Evolutionary conservation across 2,329 filamentous ascomycete species (phyloP), one percentile per base, ranked within the genome.

Genomic region (Calcarisporium arbuscula): DNA sequence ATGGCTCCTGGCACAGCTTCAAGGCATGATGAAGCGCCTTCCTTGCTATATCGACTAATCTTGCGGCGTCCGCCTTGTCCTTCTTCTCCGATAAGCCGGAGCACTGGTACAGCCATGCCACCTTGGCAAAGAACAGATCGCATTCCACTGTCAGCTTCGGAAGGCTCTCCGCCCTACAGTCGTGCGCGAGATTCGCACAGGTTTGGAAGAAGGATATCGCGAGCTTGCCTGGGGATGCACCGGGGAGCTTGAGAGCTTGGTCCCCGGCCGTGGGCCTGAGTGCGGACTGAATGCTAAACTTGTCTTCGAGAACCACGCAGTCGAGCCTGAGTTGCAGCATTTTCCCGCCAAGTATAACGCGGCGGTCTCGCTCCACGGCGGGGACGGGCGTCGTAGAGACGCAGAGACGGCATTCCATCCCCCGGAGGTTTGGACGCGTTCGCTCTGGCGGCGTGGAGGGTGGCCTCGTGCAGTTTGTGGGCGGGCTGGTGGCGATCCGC

Each of bases 61-160:
- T 27, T n/a, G 9, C 21, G 3, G 22, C 22, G 16, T 19, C 31
- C 19, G 0, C 63, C 70, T 45, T 79, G 70, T 0, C 64, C 58
- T 39, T 70, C 52, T n/a, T 70, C 63, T 4, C 62, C 54, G 1
- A 60, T 50, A 19, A 64, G 56, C 5, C 50, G 0, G 59, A 51
- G 2, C 25, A 33, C 2, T 28, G 34, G 0, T 72, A 69, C 0
- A 49, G 45, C 0, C 57, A 22, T n/a, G 67, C 59, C 8, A 77
- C 49, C 0, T 27, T 30, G 2, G 53, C 32, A 40, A 69, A 72
- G 8, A n/a, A n/a, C n/a, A n/a, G n/a, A n/a, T n/a, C n/a, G n/a
- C n/a, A n/a, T n/a, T n/a, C n/a, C n/a, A n/a, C n/a, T n/a, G n/a
- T n/a, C n/a, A n/a, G n/a, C n/a, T n/a, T n/a, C n/a, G n/a, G n/a